Base-by-base conservation (phyloP, 768 basidiomycete species). In the Tubosaeta sp. region DNA sequence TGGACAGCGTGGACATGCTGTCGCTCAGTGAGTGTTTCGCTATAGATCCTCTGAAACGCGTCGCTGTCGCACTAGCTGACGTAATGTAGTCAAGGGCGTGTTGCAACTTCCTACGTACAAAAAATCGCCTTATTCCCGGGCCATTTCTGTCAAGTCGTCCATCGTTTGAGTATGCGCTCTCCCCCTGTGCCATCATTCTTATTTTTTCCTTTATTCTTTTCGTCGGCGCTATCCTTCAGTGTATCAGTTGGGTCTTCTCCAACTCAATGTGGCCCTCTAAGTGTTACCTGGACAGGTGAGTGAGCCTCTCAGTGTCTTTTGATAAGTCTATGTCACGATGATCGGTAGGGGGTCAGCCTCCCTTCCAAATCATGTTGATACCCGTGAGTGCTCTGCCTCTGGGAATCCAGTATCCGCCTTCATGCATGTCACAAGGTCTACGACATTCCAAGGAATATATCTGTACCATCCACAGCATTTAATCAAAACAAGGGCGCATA, bases 271-370 rank as follows among this genome's bases (percentile, higher is more conserved):
- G 86, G 81, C 56, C 65, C 78, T 62, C 67, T 88, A n/a, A 62
- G 67, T 42, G 59, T 91, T 47, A 72, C 76, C 31, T 88, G 86
- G 86, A 70, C 72, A 51, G 86, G 88, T 85, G 60, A 61, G 73
- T 52, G 25, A 27, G n/a, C 53, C n/a, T 25, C 44, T 39, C 31
- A 41, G 8, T 16, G 12, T 43, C 12, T 34, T 13, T 26, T 29
- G 25, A 16, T 34, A 34, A 38, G 4, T 39, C 27, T 42, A 34
- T 57, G 13, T 50, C 39, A 41, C 53, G 42, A 17, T 34, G 10
- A 34, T 44, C 25, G 35, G 51, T 51, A 86, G 85, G 83, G 56
- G 86, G 85, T 32, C 71, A 65, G 9, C 66, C 79, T 32, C 86
- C 86, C 8, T 86, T 69, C 59, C 46, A 66, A 50, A 64, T 79